Percentiles rank a stretch among this genome's conserved stretches.
Evolutionary conservation across 257 asterid species (phyloP).

Genomic region (Solanum raphanifolium): DNA sequence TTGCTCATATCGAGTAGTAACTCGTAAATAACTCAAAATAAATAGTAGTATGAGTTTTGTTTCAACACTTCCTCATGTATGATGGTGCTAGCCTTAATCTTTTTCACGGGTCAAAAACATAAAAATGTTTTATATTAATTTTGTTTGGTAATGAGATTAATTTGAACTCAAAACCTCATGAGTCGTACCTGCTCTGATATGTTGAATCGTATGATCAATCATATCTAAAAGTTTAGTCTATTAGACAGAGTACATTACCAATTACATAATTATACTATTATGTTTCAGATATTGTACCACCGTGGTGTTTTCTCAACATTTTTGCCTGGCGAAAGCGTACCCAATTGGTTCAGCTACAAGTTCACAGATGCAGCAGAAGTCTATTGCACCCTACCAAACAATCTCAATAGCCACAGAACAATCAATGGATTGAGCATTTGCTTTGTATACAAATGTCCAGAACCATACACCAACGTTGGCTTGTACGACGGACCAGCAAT

Average conservation of each 20-base stretch:
- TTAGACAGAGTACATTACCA: fast-evolving
- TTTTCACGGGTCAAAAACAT: not conserved
- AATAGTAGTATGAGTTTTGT: not conserved
- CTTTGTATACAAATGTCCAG: not conserved
- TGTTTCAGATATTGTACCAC: not conserved
- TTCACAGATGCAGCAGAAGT: not conserved
- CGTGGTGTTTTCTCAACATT: not conserved
- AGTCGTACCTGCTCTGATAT: not conserved
- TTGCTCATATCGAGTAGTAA: not conserved
- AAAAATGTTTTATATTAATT: not conserved
- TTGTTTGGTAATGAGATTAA: not conserved
- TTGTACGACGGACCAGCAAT: not conserved
- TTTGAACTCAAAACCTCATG: not conserved
- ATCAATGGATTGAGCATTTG: not conserved
- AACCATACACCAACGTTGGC: not conserved
- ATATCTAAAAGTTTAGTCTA: not conserved
- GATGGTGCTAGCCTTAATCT: not conserved
- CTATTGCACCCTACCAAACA: not conserved
- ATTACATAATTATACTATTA: not conserved
- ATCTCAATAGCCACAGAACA: not conserved
- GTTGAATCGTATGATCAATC: not conserved
- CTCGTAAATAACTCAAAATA: not conserved
- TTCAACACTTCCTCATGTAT: not conserved
- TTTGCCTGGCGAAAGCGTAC: not conserved
- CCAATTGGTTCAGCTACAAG: not conserved